These are phyloP conservation scores for Taphrina deformans DNA, from an alignment of 1,139 yeast species.

Conservation along the genomic window DNA sequence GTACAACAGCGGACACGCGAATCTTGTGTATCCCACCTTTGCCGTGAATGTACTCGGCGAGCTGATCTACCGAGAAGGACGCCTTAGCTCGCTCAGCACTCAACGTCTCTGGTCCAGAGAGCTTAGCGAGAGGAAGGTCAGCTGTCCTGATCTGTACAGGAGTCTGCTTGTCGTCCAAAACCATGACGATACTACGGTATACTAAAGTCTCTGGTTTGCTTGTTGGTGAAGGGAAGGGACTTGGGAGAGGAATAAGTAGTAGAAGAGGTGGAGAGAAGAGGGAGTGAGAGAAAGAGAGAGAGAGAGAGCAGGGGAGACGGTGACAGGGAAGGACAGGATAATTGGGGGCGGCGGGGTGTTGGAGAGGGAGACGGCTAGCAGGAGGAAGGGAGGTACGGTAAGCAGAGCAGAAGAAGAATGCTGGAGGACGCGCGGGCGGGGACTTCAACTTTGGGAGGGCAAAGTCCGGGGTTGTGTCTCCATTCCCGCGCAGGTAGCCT, in stretches of 20 bases:
- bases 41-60: constrained; percentile 31
- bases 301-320: background rate
- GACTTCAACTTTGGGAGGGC: too few relatives aligned
- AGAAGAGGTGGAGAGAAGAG: background rate
- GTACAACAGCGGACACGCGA: background rate
- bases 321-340: constrained; percentile 2
- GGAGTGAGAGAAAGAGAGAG: background rate
- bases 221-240: background rate
- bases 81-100: constrained; percentile 30
- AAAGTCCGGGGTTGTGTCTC: background rate
- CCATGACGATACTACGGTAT: background rate
- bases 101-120: constrained; percentile 25
- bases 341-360: background rate
- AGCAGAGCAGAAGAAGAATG: background rate
- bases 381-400: constrained; percentile 2
- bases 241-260: too few relatives aligned
- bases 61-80: constrained; percentile 20
- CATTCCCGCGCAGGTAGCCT: too few relatives aligned
- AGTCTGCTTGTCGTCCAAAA: constrained; percentile 21
- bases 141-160: constrained; percentile 23
- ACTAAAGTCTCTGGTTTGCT: background rate
- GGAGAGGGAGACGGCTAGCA: background rate
- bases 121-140: constrained; percentile 23
- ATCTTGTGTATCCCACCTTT: background rate
- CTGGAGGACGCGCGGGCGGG: background rate